Percentiles rank a stretch among this genome's conserved stretches.
These are phyloP conservation scores for Kodamaea derodonti DNA, from an alignment of 1,139 yeast genomes.

Conservation along the genomic window DNA sequence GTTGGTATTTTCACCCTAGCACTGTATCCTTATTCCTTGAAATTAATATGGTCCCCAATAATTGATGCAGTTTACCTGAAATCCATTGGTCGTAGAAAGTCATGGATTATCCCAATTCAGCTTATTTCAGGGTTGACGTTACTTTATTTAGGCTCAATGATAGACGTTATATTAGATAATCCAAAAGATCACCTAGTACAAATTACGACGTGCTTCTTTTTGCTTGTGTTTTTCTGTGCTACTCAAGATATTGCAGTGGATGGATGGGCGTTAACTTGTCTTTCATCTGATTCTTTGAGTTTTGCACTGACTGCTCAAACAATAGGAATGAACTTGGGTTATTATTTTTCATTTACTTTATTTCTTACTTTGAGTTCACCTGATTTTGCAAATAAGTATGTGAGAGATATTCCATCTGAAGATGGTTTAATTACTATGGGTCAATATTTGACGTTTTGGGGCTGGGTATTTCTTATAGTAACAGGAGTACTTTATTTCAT, in stretches of 20 bases:
- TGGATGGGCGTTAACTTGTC: conserved; percentile 94
- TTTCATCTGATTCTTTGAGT: conserved; percentile 75
- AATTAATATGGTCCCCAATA: conserved; percentile 91
- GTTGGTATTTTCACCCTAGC: conserved; percentile 90
- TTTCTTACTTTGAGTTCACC: conserved; percentile 88
- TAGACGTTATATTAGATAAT: conserved; percentile 53
- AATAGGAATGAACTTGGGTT: conserved; percentile 89
- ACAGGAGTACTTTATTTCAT: conserved; percentile 60
- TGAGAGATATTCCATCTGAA: conserved; percentile 57
- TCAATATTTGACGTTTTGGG: conserved; percentile 75
- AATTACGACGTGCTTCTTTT: conserved; percentile 65
- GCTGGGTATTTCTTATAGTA: conserved; percentile 62
- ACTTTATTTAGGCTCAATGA: conserved; percentile 55
- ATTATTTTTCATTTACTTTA: conserved; percentile 85
- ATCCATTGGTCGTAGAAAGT: conserved; percentile 73
- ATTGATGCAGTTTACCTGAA: conserved; percentile 81
- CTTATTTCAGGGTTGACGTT: conserved; percentile 67
- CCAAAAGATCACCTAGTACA: conserved; percentile 52
- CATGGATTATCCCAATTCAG: conserved; percentile 96
- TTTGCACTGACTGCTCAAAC: conserved; percentile 98
- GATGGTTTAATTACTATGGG: conserved; percentile 70
- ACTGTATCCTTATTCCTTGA: conserved; percentile 89
- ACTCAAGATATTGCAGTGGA: conserved; percentile 99
- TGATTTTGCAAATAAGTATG: conserved; percentile 84
- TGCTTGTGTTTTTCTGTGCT: conserved; percentile 83